A percentile compares a stretch with the other conserved stretches of the same genome.
Evolutionary conservation across 805 yeast species (phyloP).

Genomic region (Yarrowia divulgata): DNA sequence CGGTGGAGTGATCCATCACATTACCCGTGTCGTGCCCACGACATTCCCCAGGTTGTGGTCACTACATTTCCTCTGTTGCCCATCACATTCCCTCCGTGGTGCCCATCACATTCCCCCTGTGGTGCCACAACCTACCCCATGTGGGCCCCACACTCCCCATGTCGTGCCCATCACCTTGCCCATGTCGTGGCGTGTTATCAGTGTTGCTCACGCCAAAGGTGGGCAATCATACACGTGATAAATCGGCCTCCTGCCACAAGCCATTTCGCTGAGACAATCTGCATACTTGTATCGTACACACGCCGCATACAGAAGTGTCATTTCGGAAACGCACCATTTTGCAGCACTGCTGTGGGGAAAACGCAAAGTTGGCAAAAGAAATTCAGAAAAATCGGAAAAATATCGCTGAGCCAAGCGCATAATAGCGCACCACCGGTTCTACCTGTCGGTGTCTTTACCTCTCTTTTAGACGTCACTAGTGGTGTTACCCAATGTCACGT

Average conservation of each 20-base stretch:
- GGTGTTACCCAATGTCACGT: neutral
- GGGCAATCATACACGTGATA: constrained; percentile 21
- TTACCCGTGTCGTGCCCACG: neutral
- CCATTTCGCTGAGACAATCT: constrained; percentile 18
- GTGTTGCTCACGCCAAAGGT: neutral
- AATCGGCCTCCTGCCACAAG: neutral
- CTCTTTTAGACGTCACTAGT: neutral
- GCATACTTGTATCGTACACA: neutral
- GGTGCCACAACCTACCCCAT: no score
- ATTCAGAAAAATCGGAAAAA: neutral
- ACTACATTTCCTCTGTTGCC: neutral
- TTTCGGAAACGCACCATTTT: constrained; percentile 31
- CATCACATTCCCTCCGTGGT: neutral
- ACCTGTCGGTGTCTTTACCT: neutral
- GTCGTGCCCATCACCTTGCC: neutral
- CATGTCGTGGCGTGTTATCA: neutral
- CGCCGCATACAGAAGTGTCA: constrained; percentile 15
- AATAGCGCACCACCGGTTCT: neutral
- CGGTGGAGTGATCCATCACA: neutral
- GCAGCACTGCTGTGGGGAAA: constrained; percentile 8
- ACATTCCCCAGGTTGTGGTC: neutral
- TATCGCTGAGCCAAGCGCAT: no score
- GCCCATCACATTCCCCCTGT: neutral
- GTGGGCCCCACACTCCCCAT: neutral
- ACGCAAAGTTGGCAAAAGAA: constrained; percentile 9